Conservation (phyloP, 768 basidiomycete genomes). For the Leccinum barrowsii region DNA sequence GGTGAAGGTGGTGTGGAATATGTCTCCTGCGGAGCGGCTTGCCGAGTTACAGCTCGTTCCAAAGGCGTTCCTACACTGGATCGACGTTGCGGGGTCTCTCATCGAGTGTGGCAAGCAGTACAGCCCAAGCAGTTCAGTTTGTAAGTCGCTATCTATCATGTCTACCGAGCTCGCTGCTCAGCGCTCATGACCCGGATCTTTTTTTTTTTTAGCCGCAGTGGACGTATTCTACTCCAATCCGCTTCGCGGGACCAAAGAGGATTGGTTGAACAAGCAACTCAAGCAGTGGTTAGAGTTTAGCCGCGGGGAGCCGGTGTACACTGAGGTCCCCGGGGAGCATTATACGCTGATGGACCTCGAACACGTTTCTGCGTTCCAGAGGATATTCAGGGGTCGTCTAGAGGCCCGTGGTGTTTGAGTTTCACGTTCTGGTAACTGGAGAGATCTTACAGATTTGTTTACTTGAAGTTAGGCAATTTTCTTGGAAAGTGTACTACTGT, state of each 20-base stretch:
- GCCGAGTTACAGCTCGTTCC: background rate
- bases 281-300: conserved; percentile 18
- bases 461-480: too few relatives aligned
- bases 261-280: conserved; percentile 22
- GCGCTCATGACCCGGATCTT: background rate
- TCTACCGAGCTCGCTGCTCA: background rate
- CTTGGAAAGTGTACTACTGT: too few relatives aligned
- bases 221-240: conserved; percentile 20
- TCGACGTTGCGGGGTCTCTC: background rate
- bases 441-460: too few relatives aligned
- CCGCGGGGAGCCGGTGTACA: conserved; percentile 11
- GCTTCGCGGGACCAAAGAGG: conserved; percentile 14
- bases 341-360: conserved; percentile 26
- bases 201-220: conserved; percentile 2
- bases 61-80: background rate
- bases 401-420: conserved; percentile 7
- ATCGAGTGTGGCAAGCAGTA: background rate
- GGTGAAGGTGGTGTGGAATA: background rate
- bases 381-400: conserved; percentile 21
- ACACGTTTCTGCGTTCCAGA: conserved; percentile 25
- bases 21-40: background rate
- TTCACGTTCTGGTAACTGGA: background rate
- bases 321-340: conserved; percentile 20
- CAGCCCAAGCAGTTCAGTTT: conserved; percentile 14
- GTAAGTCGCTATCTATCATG: conserved; percentile 7